Conservation (phyloP, 495 filamentous ascomycete genomes). For the Tuber calosporum region DNA sequence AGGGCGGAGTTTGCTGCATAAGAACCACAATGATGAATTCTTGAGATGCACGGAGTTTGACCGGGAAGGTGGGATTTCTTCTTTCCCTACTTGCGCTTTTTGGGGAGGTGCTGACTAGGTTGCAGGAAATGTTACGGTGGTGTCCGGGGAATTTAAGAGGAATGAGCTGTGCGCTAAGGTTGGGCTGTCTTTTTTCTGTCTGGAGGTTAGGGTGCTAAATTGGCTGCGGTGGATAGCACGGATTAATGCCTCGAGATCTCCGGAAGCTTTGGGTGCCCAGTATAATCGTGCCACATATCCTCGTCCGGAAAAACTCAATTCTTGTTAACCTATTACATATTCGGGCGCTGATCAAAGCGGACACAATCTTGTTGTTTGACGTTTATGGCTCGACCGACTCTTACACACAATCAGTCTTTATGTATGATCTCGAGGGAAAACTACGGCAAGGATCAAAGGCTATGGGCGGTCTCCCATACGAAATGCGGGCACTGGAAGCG, state of each 20-base stretch:
- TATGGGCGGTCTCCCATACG: conserved; percentile 56
- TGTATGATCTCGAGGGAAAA: conserved; percentile 74
- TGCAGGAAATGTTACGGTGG: conserved; percentile 73
- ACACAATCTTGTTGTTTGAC: conserved; percentile 91
- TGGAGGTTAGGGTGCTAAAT: conserved; percentile 16
- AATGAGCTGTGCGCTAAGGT: conserved; percentile 94
- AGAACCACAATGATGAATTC: conserved; percentile 39
- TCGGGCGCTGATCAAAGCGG: conserved; percentile 85
- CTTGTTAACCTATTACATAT: conserved; percentile 91
- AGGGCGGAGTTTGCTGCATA: conserved; percentile 37
- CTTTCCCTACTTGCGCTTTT: background rate
- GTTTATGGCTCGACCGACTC: conserved; percentile 92
- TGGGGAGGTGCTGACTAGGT: conserved; percentile 10
- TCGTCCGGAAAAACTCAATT: conserved; percentile 88
- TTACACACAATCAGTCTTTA: conserved; percentile 90
- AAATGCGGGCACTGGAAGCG: conserved; percentile 70
- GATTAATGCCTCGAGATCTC: conserved; percentile 87
- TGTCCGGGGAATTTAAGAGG: conserved; percentile 95
- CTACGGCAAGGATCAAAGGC: conserved; percentile 51
- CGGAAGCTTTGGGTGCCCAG: conserved; percentile 82
- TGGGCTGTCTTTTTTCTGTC: conserved; percentile 23
- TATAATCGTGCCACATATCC: conserved; percentile 93
- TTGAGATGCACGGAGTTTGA: conserved; percentile 93
- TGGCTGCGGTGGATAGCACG: conserved; percentile 58
- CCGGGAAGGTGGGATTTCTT: conserved; percentile 52